These are phyloP conservation scores for Suillus clintonianus DNA, from an alignment of 768 basidiomycete species.

Conservation along the genomic window DNA sequence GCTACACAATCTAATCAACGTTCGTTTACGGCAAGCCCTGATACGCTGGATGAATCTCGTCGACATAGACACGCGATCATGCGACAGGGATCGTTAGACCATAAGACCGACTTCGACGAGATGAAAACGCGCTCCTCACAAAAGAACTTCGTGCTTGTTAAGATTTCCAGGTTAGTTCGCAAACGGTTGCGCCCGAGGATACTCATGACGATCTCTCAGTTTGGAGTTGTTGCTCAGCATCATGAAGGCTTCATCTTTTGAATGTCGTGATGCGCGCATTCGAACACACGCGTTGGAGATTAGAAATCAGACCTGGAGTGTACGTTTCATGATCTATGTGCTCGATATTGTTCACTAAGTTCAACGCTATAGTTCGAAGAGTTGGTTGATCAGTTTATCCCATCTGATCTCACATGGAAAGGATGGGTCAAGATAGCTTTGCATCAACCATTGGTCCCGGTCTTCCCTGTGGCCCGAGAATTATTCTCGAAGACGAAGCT, in stretches of 20 bases:
- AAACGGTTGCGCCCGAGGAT: background rate
- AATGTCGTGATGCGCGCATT: slow-evolving; percentile 77
- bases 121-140: slow-evolving; percentile 81
- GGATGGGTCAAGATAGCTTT: slow-evolving; percentile 86
- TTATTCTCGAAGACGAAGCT: slow-evolving; percentile 77
- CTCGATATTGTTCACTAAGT: slow-evolving; percentile 8
- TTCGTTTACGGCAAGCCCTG: slow-evolving; percentile 17
- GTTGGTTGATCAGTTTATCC: slow-evolving; percentile 76
- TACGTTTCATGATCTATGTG: slow-evolving; percentile 37
- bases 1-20: slow-evolving; percentile 11
- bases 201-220: slow-evolving; percentile 37
- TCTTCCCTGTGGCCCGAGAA: slow-evolving; percentile 77
- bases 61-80: slow-evolving; percentile 14
- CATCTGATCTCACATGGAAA: slow-evolving; percentile 75
- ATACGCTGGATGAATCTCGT: slow-evolving; percentile 21
- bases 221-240: slow-evolving; percentile 75
- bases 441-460: slow-evolving; percentile 76
- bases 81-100: background rate
- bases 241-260: slow-evolving; percentile 82
- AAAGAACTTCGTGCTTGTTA: slow-evolving; percentile 82
- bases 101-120: slow-evolving; percentile 65
- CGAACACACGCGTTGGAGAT: slow-evolving; percentile 81
- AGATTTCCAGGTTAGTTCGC: slow-evolving; percentile 61
- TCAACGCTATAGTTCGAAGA: slow-evolving; percentile 64
- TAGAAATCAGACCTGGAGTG: slow-evolving; percentile 81